These are phyloP conservation scores for Aaosphaeria pasadenensis DNA, from an alignment of 2,329 filamentous ascomycete species.

Conservation along the genomic window DNA sequence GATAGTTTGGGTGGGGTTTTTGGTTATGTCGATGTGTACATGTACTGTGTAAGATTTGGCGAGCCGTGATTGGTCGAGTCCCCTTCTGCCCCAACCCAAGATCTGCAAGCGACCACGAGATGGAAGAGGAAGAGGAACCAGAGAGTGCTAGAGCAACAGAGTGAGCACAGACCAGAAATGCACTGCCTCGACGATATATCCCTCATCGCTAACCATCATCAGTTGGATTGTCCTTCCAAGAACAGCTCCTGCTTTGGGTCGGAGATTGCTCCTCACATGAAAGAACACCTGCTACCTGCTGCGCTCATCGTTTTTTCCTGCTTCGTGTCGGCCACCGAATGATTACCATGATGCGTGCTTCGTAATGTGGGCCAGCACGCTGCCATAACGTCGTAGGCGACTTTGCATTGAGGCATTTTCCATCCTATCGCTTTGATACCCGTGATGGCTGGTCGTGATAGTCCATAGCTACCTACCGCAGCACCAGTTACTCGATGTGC, in stretches of 20 bases:
- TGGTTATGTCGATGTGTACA: no score
- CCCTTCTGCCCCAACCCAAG: no score
- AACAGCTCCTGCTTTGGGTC: slow-evolving; percentile 4
- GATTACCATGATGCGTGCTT: neutral
- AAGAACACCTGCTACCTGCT: neutral
- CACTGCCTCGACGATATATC: slow-evolving; percentile 2
- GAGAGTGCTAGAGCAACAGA: no score
- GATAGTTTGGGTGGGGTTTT: no score
- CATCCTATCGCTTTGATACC: neutral
- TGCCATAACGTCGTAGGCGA: neutral
- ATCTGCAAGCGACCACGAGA: no score
- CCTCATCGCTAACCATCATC: slow-evolving; percentile 8
- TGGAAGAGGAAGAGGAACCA: no score
- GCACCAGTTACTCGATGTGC: no score
- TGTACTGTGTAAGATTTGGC: no score
- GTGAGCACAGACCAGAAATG: neutral
- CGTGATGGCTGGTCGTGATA: neutral
- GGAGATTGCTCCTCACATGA: slow-evolving; percentile 12
- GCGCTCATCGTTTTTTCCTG: neutral
- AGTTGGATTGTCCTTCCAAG: neutral
- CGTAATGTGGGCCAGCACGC: no score
- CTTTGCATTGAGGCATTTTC: neutral
- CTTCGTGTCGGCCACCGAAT: neutral
- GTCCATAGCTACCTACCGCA: neutral
- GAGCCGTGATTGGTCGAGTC: no score